Conservation (phyloP, 2,329 filamentous ascomycete genomes). For the Aspergillus bombycis region DNA sequence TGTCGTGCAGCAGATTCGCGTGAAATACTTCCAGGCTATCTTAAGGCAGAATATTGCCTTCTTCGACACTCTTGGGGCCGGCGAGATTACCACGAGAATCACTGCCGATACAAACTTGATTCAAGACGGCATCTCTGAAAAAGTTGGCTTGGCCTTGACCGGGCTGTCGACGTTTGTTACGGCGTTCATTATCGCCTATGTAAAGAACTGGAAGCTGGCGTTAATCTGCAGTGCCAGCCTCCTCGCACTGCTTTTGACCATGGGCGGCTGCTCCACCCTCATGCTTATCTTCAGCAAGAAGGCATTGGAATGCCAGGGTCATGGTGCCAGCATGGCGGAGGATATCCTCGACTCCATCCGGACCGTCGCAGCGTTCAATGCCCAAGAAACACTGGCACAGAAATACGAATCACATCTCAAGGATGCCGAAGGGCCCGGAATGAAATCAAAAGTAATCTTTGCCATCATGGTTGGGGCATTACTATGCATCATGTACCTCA, state of each 20-base stretch:
- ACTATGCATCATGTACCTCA: conserved; percentile 37
- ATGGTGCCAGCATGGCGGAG: conserved; percentile 51
- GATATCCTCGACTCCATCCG: conserved; percentile 55
- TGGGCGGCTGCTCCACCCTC: conserved; percentile 70
- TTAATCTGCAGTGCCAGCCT: conserved; percentile 81
- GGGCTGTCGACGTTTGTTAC: conserved; percentile 79
- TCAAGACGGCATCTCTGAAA: conserved; percentile 89
- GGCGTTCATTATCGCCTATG: conserved; percentile 84
- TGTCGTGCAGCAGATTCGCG: conserved; percentile 73
- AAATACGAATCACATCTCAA: conserved; percentile 33
- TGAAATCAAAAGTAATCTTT: conserved; percentile 33
- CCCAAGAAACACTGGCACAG: conserved; percentile 27
- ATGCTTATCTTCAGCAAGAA: conserved; percentile 78
- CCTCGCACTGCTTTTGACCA: conserved; percentile 71
- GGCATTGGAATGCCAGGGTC: conserved; percentile 74
- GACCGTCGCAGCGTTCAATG: conserved; percentile 55
- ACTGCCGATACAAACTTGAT: conserved; percentile 89
- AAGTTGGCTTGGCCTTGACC: conserved; percentile 74
- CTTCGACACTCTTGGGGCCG: conserved; percentile 86
- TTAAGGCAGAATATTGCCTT: conserved; percentile 85
- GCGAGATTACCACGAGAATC: conserved; percentile 89
- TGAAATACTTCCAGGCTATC: conserved; percentile 78
- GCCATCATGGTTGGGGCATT: conserved; percentile 34
- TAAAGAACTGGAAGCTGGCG: conserved; percentile 90
- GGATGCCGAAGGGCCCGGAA: conserved; percentile 27